A percentile compares a stretch with the other conserved stretches of the same genome.
These are phyloP conservation scores for Bruguiera gymnorhiza DNA, from an alignment of 345 rosid species.

Conservation along the genomic window DNA sequence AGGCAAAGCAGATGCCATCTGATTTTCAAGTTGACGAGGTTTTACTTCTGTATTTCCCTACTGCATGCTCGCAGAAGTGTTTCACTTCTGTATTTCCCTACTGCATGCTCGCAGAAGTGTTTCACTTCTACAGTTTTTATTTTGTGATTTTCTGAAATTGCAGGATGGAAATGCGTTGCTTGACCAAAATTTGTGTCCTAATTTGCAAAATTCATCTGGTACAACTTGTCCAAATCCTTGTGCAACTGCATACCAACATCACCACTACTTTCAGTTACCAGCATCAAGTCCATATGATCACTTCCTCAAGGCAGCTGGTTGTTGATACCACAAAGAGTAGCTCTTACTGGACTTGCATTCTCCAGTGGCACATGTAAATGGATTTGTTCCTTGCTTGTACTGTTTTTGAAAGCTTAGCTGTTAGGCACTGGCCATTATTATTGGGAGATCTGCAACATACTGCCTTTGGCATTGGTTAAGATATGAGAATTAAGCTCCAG, in stretches of 20 bases:
- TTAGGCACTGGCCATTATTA: not conserved
- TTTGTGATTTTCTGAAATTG: conserved; percentile 11
- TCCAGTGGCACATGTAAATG: not conserved
- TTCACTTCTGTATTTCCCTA: not conserved
- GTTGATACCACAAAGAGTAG: conserved; percentile 22
- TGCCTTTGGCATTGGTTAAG: not conserved
- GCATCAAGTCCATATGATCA: conserved; percentile 57
- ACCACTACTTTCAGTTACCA: conserved; percentile 48
- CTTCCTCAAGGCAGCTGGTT: conserved; percentile 60
- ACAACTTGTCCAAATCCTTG: conserved; percentile 27
- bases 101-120: not conserved
- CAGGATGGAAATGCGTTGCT: conserved; percentile 52
- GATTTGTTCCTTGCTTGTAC: not conserved
- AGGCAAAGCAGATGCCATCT: conserved; percentile 23
- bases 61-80: not conserved
- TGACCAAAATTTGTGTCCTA: conserved; percentile 23
- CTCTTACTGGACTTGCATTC: not conserved
- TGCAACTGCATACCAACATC: conserved; percentile 44
- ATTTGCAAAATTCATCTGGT: conserved; percentile 21
- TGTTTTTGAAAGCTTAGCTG: not conserved
- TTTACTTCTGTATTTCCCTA: conserved; percentile 5
- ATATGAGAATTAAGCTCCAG: not conserved
- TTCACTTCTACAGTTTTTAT: not conserved
- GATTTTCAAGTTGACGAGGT: conserved; percentile 14
- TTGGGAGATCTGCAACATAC: not conserved